Evolutionary conservation across 1,139 yeast genomes (phyloP).

Genomic region (Diutina siamensis): DNA sequence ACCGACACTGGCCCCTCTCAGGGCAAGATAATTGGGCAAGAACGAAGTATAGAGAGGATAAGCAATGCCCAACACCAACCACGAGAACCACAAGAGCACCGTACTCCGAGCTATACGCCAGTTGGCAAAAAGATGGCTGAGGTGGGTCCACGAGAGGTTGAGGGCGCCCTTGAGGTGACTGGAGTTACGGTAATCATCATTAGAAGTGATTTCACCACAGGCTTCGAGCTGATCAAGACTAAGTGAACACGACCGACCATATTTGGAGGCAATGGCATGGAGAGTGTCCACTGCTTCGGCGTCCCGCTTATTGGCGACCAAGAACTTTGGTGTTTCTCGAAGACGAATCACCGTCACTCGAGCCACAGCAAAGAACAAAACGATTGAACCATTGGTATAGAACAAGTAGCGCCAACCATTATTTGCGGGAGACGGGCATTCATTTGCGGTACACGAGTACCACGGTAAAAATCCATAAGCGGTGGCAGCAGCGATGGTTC

Average conservation of each 20-base stretch:
- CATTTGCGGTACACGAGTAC: not conserved
- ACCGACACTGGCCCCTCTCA: slow-evolving; percentile 17
- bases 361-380: slow-evolving; percentile 33
- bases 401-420: not conserved
- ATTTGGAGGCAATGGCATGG: slow-evolving; percentile 26
- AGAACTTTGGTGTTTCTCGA: slow-evolving; percentile 47
- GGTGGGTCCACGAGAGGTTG: slow-evolving; percentile 15
- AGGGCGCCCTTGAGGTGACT: slow-evolving; percentile 5
- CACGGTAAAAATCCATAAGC: not conserved
- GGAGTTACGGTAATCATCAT: slow-evolving; percentile 10
- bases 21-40: slow-evolving; percentile 27
- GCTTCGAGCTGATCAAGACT: slow-evolving; percentile 32
- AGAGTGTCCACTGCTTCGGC: slow-evolving; percentile 33
- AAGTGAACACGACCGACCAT: slow-evolving; percentile 30
- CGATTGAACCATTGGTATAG: slow-evolving; percentile 11
- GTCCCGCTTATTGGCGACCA: slow-evolving; percentile 41
- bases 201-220: slow-evolving; percentile 28
- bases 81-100: slow-evolving; percentile 25
- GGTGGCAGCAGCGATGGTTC: not conserved
- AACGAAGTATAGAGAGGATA: slow-evolving; percentile 25
- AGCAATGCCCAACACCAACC: slow-evolving; percentile 19
- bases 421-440: not conserved
- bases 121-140: slow-evolving; percentile 25
- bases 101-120: slow-evolving; percentile 29
- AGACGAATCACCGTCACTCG: slow-evolving; percentile 37